A percentile compares a stretch with the other conserved stretches of the same genome.
Evolutionary conservation across 306 rosid genomes (phyloP).

Genomic region (Sicyos baderoa): DNA sequence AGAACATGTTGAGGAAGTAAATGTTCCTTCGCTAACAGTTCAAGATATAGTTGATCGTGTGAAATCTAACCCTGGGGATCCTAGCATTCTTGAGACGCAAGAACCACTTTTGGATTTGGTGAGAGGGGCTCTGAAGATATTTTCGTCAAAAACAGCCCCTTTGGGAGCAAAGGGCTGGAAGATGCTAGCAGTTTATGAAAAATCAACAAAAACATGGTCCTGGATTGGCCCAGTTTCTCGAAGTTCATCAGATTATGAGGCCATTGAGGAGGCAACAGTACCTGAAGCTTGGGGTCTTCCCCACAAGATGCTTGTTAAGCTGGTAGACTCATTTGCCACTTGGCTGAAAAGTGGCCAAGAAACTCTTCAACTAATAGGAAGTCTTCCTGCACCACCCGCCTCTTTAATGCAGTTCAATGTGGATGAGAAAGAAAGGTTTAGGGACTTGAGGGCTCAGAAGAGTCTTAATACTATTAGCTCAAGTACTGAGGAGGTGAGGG

Average conservation of each 20-base stretch:
- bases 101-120: conserved; percentile 97
- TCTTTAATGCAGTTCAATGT: conserved; percentile 80
- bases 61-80: conserved; percentile 88
- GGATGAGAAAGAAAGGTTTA: conserved; percentile 96
- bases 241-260: conserved; percentile 45
- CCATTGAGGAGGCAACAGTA: conserved; percentile 66
- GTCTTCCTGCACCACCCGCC: conserved; percentile 94
- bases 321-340: conserved; percentile 95
- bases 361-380: conserved; percentile 93
- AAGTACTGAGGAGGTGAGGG: conserved; percentile 86
- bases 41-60: conserved; percentile 82
- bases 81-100: conserved; percentile 90
- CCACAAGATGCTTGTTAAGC: conserved; percentile 87
- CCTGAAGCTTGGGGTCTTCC: conserved; percentile 96
- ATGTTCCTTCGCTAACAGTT: conserved; percentile 52
- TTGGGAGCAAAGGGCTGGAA: conserved; percentile 98
- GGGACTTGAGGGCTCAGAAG: conserved; percentile 96
- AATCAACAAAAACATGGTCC: conserved; percentile 74
- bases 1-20: conserved; percentile 44
- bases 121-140: conserved; percentile 90
- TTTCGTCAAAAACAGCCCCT: conserved; percentile 95
- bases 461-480: conserved; percentile 85
- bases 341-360: conserved; percentile 99
- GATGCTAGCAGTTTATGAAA: conserved; percentile 66
- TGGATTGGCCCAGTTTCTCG: conserved; percentile 78